Conservation (phyloP, 805 yeast genomes). For the Kazachstania viticola region DNA sequence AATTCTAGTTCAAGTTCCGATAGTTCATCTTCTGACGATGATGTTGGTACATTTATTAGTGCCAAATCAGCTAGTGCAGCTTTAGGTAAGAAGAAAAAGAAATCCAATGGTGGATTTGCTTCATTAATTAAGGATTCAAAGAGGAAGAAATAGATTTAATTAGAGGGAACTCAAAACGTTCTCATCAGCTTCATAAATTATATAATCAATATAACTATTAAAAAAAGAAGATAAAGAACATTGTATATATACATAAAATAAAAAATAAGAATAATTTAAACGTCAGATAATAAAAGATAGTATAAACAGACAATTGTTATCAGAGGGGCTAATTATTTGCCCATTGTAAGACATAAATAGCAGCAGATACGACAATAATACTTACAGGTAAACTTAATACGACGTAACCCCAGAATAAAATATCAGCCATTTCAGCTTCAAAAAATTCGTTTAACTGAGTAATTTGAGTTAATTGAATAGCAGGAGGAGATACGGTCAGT, state of each 20-base stretch:
- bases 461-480: conserved; percentile 71
- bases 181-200: neutral
- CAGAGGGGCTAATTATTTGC: conserved; percentile 16
- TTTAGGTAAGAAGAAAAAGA: conserved; percentile 27
- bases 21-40: conserved; percentile 5
- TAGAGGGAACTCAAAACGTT: too few relatives aligned
- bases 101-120: conserved; percentile 34
- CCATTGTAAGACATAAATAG: conserved; percentile 39
- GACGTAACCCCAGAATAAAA: conserved; percentile 73
- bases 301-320: neutral
- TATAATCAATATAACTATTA: neutral
- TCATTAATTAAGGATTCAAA: conserved; percentile 38
- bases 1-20: conserved; percentile 8
- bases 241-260: too few relatives aligned
- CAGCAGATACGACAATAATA: conserved; percentile 55
- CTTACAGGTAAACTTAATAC: conserved; percentile 67
- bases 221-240: neutral
- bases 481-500: conserved; percentile 71
- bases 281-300: neutral
- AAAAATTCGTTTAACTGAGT: conserved; percentile 65
- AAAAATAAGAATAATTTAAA: too few relatives aligned
- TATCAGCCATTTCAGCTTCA: conserved; percentile 76
- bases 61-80: conserved; percentile 35
- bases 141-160: conserved; percentile 13
- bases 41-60: conserved; percentile 29